Evolutionary conservation across 2,329 filamentous ascomycete genomes (phyloP).

Genomic region (Ceratocystis papillata): DNA sequence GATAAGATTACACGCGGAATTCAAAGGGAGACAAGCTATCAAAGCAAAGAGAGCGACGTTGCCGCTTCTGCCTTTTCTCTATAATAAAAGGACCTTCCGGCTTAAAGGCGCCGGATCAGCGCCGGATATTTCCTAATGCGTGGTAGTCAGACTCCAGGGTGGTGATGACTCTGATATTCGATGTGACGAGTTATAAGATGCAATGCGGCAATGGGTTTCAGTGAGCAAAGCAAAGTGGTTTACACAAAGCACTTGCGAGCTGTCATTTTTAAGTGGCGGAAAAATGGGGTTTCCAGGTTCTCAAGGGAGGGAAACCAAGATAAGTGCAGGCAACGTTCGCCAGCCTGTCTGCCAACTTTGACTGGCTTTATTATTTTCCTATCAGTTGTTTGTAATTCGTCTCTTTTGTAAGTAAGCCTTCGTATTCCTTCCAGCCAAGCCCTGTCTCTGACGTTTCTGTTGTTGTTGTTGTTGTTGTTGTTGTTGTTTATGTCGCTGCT

Average conservation of each 20-base stretch:
- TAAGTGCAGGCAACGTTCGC: no score
- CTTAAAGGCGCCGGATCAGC: not conserved
- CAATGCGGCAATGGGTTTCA: not conserved
- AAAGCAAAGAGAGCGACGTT: not conserved
- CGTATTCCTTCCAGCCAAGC: not conserved
- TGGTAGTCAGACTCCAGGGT: not conserved
- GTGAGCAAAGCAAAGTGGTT: not conserved
- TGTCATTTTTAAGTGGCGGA: slow-evolving; percentile 8
- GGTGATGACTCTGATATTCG: not conserved
- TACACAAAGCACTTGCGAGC: not conserved
- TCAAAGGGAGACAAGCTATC: not conserved
- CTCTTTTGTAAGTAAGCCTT: not conserved
- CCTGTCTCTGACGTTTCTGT: not conserved
- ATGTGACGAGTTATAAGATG: slow-evolving; percentile 3
- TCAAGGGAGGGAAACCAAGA: not conserved
- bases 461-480: not conserved
- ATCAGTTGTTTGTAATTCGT: not conserved
- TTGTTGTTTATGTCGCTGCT: not conserved
- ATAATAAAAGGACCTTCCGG: not conserved
- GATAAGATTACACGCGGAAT: not conserved
- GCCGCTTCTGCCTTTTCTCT: not conserved
- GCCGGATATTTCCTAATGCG: not conserved
- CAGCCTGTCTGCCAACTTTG: not conserved
- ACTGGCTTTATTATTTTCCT: not conserved
- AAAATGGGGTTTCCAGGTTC: not conserved